Conservation (phyloP, 2,329 filamentous ascomycete genomes). For the Diatrype stigma region DNA sequence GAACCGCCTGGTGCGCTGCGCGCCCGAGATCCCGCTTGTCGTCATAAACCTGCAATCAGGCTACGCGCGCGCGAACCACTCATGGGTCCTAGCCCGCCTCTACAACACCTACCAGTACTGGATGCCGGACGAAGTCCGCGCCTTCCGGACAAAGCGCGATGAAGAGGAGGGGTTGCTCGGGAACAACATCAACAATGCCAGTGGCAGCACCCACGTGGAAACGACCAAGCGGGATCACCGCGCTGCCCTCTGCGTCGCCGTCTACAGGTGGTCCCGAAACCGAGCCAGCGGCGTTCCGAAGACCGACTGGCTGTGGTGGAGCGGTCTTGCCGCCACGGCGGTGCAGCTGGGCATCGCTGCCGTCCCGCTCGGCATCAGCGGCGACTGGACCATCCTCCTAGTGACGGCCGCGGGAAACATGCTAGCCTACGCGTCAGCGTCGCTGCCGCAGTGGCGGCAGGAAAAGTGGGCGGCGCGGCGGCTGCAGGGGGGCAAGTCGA, state of each 20-base stretch:
- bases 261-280: conserved; percentile 4
- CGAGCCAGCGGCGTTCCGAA: too few species aligned
- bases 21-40: conserved; percentile 3
- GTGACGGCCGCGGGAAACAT: conserved; percentile 4
- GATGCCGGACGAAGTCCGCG: conserved; percentile 5
- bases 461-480: conserved; percentile 14
- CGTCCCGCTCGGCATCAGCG: conserved; percentile 7
- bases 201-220: too few species aligned
- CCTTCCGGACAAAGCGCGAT: not conserved
- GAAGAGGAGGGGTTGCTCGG: too few species aligned
- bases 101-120: conserved; percentile 9
- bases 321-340: conserved; percentile 2
- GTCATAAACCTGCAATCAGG: conserved; percentile 11
- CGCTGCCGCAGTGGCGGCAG: conserved; percentile 16
- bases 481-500: conserved; percentile 1
- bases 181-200: too few species aligned
- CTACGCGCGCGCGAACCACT: conserved; percentile 7
- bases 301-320: conserved; percentile 4
- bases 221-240: not conserved
- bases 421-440: conserved; percentile 4
- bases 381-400: conserved; percentile 15
- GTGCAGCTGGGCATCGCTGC: conserved; percentile 10
- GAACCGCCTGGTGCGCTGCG: conserved; percentile 5
- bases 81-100: conserved; percentile 11
- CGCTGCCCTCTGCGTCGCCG: conserved; percentile 2